These are phyloP conservation scores for Pichia sp. DNA, from an alignment of 1,139 yeast genomes.

Conservation along the genomic window DNA sequence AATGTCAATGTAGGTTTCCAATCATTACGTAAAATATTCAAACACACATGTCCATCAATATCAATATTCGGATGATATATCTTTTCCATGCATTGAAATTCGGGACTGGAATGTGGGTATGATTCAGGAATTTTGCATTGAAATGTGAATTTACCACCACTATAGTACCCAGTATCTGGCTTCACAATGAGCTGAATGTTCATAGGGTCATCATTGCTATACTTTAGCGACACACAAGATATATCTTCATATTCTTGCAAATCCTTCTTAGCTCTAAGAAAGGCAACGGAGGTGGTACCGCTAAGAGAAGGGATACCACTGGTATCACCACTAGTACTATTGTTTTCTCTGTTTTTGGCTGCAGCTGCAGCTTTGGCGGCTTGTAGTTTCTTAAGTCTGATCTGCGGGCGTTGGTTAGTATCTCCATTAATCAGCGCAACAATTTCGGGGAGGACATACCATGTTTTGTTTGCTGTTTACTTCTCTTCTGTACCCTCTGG, in stretches of 20 bases:
- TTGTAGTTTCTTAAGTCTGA: constrained; percentile 25
- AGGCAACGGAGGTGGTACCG: constrained; percentile 24
- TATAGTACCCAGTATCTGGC: constrained; percentile 81
- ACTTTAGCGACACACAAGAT: constrained; percentile 12
- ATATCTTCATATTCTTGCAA: constrained; percentile 25
- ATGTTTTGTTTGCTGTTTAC: no score
- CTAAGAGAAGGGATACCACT: no score
- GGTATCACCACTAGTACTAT: not conserved
- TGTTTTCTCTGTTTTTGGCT: constrained; percentile 6
- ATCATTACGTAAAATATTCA: constrained; percentile 86
- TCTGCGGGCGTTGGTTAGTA: no score
- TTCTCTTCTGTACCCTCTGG: no score
- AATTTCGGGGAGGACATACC: no score
- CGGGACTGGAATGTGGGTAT: constrained; percentile 93
- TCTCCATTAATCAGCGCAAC: no score
- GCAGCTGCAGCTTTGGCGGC: constrained; percentile 17
- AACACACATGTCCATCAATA: constrained; percentile 81
- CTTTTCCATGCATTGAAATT: constrained; percentile 59
- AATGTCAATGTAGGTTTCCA: constrained; percentile 93
- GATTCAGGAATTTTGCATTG: constrained; percentile 56
- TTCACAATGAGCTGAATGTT: constrained; percentile 50
- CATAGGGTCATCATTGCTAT: constrained; percentile 31
- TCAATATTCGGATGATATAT: constrained; percentile 96
- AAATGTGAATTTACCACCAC: constrained; percentile 62
- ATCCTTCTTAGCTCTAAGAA: constrained; percentile 25